Evolutionary conservation across 75 land plant species (phyloP), one percentile per base, ranked within the genome.

Genomic region (Pinus taeda): DNA sequence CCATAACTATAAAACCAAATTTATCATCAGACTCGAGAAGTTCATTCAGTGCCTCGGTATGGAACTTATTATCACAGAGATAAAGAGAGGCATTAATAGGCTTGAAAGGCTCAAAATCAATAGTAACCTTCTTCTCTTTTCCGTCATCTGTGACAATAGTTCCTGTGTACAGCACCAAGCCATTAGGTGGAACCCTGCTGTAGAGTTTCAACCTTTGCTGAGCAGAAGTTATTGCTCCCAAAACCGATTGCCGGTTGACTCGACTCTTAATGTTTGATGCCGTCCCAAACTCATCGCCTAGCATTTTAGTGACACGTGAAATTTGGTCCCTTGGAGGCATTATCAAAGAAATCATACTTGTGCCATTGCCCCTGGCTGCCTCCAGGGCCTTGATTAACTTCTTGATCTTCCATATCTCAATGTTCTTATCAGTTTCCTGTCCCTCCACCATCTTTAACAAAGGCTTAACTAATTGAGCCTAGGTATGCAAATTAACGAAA

Each of bases 51-150:
- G 93, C 90, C 73, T 92, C 91, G 6, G 90, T 88, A 60, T 86
- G 90, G 73, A 88, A 88, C 62, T 88, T 88, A 76, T 88, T 89
- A 77, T 92, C 93, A 82, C 94, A 92, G 3, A 90, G 80, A 59
- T 91, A 91, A 4, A 91, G 87, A 17, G 94, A 92, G n/a, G 91
- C 90, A 88, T 92, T 92, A 24, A 92, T 92, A 71, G 93, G 93
- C 79, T 85, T 90, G 74, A 90, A 90, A 33, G 91, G 91, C 77
- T 88, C 89, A 57, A 86, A 82, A 77, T 84, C 93, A 61, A 91
- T 86, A 9, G 92, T 91, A 1, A 91, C 88, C 79, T 91, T 91
- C 90, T 90, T 91, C 79, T 90, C 93, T 74, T 91, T 91, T 24
- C 93, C 94, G 74, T 88, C 94, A 0, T 92, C 93, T 21, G 93